Percentiles rank a stretch among this genome's conserved stretches.
phyloP scores from a whole-genome alignment of 345 rosid genomes.

The Aegle marmelos region DNA sequence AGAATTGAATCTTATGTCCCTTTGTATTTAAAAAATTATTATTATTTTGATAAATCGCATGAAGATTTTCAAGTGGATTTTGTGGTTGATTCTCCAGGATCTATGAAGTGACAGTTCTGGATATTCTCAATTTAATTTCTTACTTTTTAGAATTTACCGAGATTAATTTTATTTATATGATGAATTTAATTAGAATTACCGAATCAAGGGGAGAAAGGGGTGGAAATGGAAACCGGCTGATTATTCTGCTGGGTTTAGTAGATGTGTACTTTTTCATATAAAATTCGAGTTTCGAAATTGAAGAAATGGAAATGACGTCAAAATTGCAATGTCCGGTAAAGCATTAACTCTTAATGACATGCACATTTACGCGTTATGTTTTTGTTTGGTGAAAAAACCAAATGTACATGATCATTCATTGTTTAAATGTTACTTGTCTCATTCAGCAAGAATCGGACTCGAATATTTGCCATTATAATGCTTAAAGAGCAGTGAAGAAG shows the following conservation, averaged over 20 bases:
- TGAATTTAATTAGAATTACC: too few relatives aligned
- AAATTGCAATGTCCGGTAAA: background rate
- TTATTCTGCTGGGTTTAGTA: background rate
- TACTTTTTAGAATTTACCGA: background rate
- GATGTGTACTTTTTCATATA: background rate
- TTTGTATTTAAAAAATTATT: too few relatives aligned
- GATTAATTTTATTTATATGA: too few relatives aligned
- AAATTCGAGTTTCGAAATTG: background rate
- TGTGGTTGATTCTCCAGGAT: background rate
- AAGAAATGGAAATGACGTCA: too few relatives aligned
- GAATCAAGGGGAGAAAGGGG: too few relatives aligned
- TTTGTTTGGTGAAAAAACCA: background rate
- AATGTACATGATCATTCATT: slow-evolving; percentile 1
- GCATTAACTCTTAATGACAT: background rate
- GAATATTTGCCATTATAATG: background rate
- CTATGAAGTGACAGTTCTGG: background rate
- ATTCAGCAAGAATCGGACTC: background rate
- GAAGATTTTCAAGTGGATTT: background rate
- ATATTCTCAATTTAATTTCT: background rate
- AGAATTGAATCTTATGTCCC: background rate
- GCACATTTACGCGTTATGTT: background rate
- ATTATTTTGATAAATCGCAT: background rate
- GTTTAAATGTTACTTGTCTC: background rate
- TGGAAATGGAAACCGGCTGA: too few relatives aligned
- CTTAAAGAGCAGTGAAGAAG: background rate